phyloP scores from a whole-genome alignment of 345 rosid species.

The Eucalyptus paniculata region DNA sequence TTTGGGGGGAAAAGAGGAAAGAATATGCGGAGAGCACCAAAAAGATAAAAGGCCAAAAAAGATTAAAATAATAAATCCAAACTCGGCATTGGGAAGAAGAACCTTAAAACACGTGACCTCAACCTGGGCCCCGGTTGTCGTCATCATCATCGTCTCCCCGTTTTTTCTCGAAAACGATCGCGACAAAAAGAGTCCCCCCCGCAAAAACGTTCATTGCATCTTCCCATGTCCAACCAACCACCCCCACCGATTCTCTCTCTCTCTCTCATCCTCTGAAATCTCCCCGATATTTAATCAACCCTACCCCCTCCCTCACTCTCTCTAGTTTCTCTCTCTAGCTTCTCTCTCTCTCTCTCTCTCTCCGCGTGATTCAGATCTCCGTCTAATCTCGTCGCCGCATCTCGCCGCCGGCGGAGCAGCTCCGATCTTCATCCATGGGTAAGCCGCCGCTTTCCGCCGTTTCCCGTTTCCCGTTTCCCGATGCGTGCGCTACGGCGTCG shows the following conservation, averaged over 20 bases:
- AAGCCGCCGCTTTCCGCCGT: neutral
- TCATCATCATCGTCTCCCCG: neutral
- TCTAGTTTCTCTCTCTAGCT: neutral
- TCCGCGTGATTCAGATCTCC: neutral
- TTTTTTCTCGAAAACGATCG: neutral
- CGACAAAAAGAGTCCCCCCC: neutral
- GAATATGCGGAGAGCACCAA: neutral
- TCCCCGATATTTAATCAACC: neutral
- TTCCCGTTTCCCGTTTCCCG: too few species aligned
- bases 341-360: neutral
- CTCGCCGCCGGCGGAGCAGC: neutral
- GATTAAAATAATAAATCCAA: neutral
- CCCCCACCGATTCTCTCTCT: neutral
- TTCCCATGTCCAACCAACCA: neutral
- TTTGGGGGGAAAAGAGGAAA: accelerated
- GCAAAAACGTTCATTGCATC: neutral
- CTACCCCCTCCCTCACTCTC: neutral
- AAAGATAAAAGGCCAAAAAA: neutral
- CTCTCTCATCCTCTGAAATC: neutral
- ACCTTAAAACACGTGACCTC: neutral
- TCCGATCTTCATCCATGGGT: neutral
- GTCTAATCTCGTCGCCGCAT: neutral
- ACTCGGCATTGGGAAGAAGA: neutral
- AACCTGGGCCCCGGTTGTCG: neutral
- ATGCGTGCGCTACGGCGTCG: too few species aligned